A percentile compares a stretch with the other conserved stretches of the same genome.
Conservation (phyloP, 768 basidiomycete species). For the Amanita inopinata region DNA sequence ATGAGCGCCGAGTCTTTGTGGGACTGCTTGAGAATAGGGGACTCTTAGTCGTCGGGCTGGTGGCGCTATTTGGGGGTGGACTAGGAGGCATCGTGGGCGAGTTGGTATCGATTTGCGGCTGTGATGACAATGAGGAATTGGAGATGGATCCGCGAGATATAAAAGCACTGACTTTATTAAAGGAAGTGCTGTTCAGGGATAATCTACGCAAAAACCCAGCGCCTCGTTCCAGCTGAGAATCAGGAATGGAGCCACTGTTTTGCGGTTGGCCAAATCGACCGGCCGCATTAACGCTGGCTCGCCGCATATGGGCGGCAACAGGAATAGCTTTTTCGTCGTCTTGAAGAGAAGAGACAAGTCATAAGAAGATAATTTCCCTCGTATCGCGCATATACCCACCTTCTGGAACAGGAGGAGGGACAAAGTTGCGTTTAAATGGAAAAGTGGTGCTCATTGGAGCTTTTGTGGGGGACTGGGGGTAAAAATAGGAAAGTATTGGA, state of each 20-base stretch:
- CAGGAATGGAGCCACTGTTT: conserved; percentile 27
- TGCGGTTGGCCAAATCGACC: conserved; percentile 44
- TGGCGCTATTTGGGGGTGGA: conserved; percentile 44
- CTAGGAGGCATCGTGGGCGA: conserved; percentile 27
- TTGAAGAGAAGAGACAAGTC: conserved; percentile 8
- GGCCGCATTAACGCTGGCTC: conserved; percentile 47
- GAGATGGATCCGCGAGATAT: conserved; percentile 6
- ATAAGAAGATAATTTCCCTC: background rate
- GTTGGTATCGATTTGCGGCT: conserved; percentile 22
- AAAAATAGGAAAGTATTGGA: conserved; percentile 63
- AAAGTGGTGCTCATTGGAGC: conserved; percentile 36
- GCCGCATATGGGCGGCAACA: conserved; percentile 41
- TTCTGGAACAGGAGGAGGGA: conserved; percentile 49
- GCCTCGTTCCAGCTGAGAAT: conserved; percentile 52
- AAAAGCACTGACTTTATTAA: conserved; percentile 36
- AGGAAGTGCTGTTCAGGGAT: conserved; percentile 50
- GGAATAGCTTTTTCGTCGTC: conserved; percentile 33
- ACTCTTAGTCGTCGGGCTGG: conserved; percentile 25
- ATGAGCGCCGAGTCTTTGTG: conserved; percentile 44
- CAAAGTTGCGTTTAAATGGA: conserved; percentile 51
- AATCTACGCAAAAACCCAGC: conserved; percentile 65
- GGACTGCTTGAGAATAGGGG: conserved; percentile 21
- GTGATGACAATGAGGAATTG: conserved; percentile 11
- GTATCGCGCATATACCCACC: conserved; percentile 29
- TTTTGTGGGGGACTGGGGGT: conserved; percentile 54